Conservation (phyloP, 805 yeast species). For the Saturnispora saitoi region DNA sequence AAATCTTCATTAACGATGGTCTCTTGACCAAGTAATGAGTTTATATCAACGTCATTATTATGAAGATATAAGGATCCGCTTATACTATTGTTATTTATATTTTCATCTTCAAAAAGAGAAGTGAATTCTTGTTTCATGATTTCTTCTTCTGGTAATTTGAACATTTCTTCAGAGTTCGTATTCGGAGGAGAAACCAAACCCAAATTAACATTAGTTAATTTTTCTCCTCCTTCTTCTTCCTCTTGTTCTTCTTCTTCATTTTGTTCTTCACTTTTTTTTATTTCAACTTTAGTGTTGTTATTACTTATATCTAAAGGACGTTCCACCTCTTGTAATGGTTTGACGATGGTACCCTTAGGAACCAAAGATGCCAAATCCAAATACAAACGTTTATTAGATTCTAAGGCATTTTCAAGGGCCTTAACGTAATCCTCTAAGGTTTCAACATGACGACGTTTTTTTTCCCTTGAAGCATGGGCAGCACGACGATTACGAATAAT, state of each 20-base stretch:
- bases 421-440: slow-evolving; percentile 58
- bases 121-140: slow-evolving; percentile 22
- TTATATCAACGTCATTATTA: not conserved
- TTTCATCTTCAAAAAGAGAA: slow-evolving; percentile 15
- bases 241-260: slow-evolving; percentile 9
- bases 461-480: slow-evolving; percentile 95
- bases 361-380: slow-evolving; percentile 8
- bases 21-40: slow-evolving; percentile 1
- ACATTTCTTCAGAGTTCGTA: slow-evolving; percentile 26
- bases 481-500: slow-evolving; percentile 91
- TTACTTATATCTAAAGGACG: not conserved
- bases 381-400: not conserved
- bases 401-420: slow-evolving; percentile 28
- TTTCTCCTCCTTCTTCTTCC: slow-evolving; percentile 15
- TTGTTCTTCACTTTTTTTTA: not conserved
- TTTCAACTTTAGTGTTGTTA: not conserved
- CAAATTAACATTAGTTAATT: not conserved
- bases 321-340: not conserved
- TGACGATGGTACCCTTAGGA: slow-evolving; percentile 5
- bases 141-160: slow-evolving; percentile 21
- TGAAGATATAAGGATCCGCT: not conserved
- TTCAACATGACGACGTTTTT: slow-evolving; percentile 88
- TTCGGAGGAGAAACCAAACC: slow-evolving; percentile 23
- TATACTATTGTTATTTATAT: not conserved
- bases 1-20: not conserved